These are phyloP conservation scores for Ceratocystis diversiconidia DNA, from an alignment of 2,329 filamentous ascomycete genomes.

Conservation along the genomic window DNA sequence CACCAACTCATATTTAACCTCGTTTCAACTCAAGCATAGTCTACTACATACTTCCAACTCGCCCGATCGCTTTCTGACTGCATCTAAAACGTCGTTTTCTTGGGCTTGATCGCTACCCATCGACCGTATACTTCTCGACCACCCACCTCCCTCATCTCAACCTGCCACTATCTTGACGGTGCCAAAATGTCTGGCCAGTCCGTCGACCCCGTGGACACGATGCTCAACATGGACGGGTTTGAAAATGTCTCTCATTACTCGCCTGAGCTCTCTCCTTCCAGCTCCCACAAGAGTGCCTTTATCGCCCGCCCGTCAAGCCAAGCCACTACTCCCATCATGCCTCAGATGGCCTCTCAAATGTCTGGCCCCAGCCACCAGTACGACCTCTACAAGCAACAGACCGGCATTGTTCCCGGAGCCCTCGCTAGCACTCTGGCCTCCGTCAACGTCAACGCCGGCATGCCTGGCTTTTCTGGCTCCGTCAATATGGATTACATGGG, in stretches of 20 bases:
- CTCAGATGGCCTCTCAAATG: slow-evolving; percentile 43
- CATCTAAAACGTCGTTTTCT: not conserved
- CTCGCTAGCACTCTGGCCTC: slow-evolving; percentile 59
- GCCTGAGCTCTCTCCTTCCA: slow-evolving; percentile 43
- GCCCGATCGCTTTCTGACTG: not conserved
- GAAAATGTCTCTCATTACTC: slow-evolving; percentile 46
- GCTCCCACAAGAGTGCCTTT: slow-evolving; percentile 40
- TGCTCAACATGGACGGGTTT: slow-evolving; percentile 49
- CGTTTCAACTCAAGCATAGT: not conserved
- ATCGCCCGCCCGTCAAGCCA: slow-evolving; percentile 36
- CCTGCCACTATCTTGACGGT: not conserved
- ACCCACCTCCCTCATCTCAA: not conserved
- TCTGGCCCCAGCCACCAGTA: slow-evolving; percentile 87
- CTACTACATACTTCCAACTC: not conserved
- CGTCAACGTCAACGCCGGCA: slow-evolving; percentile 49
- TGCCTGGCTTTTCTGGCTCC: slow-evolving; percentile 39
- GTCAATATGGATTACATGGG: slow-evolving; percentile 38
- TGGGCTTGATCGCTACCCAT: not conserved
- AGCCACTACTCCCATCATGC: slow-evolving; percentile 38
- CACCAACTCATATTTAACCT: not conserved
- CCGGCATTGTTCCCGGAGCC: slow-evolving; percentile 75
- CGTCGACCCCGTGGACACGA: slow-evolving; percentile 40
- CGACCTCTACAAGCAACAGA: slow-evolving; percentile 89
- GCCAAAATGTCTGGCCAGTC: slow-evolving; percentile 27
- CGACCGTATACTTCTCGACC: not conserved